These are phyloP conservation scores for Trichoderma arundinaceum DNA, from an alignment of 2,329 filamentous ascomycete species.

Conservation along the genomic window DNA sequence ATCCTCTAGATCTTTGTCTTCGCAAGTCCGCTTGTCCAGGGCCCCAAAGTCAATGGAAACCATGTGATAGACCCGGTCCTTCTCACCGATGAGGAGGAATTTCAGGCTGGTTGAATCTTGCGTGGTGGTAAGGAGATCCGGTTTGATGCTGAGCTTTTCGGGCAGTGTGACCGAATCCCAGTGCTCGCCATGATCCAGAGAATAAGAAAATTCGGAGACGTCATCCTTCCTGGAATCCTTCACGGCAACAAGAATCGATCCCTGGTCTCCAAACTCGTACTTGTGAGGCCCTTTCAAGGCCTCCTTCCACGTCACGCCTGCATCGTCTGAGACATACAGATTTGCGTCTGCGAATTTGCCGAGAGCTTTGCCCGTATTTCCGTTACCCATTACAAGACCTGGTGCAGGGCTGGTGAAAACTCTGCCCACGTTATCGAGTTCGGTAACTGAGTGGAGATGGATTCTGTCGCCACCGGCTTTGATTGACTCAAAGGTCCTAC, in stretches of 20 bases:
- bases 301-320: constrained; percentile 81
- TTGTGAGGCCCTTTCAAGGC: constrained; percentile 83
- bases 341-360: constrained; percentile 74
- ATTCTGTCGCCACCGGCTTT: constrained; percentile 71
- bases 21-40: constrained; percentile 80
- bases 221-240: constrained; percentile 71
- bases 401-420: constrained; percentile 94
- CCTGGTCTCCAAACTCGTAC: constrained; percentile 95
- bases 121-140: constrained; percentile 80
- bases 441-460: constrained; percentile 91
- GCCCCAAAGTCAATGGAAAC: constrained; percentile 84
- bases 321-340: constrained; percentile 89
- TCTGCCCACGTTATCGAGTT: constrained; percentile 78
- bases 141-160: constrained; percentile 68
- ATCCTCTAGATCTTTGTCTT: constrained; percentile 77
- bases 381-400: constrained; percentile 90
- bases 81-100: constrained; percentile 77
- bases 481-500: constrained; percentile 79
- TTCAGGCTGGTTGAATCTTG: constrained; percentile 92
- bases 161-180: constrained; percentile 78
- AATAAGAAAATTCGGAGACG: constrained; percentile 69
- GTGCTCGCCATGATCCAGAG: constrained; percentile 83
- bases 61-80: constrained; percentile 63
- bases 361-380: constrained; percentile 82
- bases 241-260: constrained; percentile 84